Percentiles rank a stretch among this genome's conserved stretches.
These are phyloP conservation scores for Pythium monospermum DNA, from an alignment of 352 stramenopile species.

Conservation along the genomic window DNA sequence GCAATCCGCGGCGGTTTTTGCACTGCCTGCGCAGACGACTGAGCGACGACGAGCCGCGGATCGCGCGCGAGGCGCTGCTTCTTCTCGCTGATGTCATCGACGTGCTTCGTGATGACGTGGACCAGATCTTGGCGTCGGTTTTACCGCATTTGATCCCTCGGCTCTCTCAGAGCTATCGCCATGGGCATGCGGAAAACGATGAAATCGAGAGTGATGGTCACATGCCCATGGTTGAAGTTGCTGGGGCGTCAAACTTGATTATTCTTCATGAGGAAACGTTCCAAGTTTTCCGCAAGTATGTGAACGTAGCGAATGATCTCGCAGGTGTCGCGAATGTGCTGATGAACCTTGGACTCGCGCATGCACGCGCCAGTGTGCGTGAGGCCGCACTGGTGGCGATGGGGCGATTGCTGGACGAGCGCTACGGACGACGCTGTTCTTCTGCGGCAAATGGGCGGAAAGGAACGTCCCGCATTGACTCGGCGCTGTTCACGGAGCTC, in stretches of 20 bases:
- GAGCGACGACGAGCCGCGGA: conserved; percentile 31
- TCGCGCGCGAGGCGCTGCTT: conserved; percentile 45
- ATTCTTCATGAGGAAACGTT: conserved; percentile 50
- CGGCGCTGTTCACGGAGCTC: conserved; percentile 45
- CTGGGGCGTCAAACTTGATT: background rate
- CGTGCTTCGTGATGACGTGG: conserved; percentile 54
- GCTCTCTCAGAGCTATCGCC: conserved; percentile 20
- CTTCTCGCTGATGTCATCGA: conserved; percentile 62
- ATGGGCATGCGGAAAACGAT: background rate
- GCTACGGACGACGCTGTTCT: conserved; percentile 20
- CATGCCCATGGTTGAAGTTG: conserved; percentile 5
- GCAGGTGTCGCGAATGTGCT: conserved; percentile 50
- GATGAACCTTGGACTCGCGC: conserved; percentile 55
- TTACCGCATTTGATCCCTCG: conserved; percentile 57
- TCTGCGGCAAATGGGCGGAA: background rate
- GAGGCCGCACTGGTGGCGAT: conserved; percentile 46
- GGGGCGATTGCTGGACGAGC: conserved; percentile 51
- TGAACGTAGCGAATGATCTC: conserved; percentile 53
- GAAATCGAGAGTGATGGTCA: conserved; percentile 1
- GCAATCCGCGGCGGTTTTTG: conserved; percentile 66
- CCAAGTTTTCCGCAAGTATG: conserved; percentile 62
- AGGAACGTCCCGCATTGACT: conserved; percentile 30
- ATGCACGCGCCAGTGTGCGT: conserved; percentile 30
- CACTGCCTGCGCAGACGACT: conserved; percentile 63
- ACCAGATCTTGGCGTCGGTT: conserved; percentile 65